Conservation (phyloP, 805 yeast genomes). For the Suhomyces kilbournensis region DNA sequence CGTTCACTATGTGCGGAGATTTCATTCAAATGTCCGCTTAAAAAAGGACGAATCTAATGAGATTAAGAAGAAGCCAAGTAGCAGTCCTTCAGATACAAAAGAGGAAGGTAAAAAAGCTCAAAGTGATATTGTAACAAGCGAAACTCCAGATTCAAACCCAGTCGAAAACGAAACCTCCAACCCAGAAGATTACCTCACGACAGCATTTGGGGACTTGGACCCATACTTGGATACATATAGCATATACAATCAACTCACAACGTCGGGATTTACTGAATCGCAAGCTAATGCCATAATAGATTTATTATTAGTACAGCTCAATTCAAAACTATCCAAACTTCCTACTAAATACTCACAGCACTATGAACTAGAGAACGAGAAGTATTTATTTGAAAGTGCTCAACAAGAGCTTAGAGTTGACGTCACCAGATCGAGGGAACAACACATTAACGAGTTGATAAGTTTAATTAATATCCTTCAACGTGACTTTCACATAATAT, state of each 20-base stretch:
- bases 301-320: constrained; percentile 43
- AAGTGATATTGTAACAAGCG: neutral
- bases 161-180: neutral
- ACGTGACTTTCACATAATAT: constrained; percentile 65
- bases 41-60: neutral
- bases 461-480: constrained; percentile 66
- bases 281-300: constrained; percentile 62
- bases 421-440: constrained; percentile 67
- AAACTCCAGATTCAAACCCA: neutral
- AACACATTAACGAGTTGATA: constrained; percentile 63
- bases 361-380: constrained; percentile 81
- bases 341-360: constrained; percentile 47
- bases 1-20: neutral
- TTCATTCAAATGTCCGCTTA: neutral
- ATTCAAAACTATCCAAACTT: constrained; percentile 41
- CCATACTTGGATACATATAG: constrained; percentile 48
- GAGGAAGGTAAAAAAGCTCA: neutral
- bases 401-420: constrained; percentile 83
- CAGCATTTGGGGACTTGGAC: constrained; percentile 52
- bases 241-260: constrained; percentile 50
- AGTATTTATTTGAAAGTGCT: constrained; percentile 87
- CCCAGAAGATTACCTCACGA: constrained; percentile 43
- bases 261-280: constrained; percentile 55
- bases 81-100: neutral
- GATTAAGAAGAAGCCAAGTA: neutral